A percentile compares a stretch with the other conserved stretches of the same genome.
Conservation (phyloP, 208 protist genomes). For the Trypanosoma congolense region DNA sequence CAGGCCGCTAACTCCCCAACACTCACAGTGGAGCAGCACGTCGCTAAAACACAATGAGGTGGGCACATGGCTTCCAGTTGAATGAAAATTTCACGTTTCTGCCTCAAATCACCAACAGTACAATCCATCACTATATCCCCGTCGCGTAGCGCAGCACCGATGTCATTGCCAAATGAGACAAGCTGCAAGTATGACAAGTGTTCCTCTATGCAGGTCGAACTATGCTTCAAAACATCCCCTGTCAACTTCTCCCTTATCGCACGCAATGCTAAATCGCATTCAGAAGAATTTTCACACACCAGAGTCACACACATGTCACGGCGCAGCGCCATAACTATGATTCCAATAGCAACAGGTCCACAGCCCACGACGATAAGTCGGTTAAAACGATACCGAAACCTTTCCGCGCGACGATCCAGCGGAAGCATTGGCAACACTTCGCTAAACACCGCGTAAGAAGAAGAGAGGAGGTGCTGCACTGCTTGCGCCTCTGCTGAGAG, state of each 20-base stretch:
- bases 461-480: constrained; percentile 71
- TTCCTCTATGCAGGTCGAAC: neutral
- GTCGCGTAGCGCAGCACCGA: constrained; percentile 31
- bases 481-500: constrained; percentile 37
- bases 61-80: constrained; percentile 61
- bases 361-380: constrained; percentile 73
- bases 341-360: constrained; percentile 70
- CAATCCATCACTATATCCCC: constrained; percentile 77
- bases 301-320: constrained; percentile 52
- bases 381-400: constrained; percentile 14
- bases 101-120: constrained; percentile 42
- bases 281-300: constrained; percentile 53
- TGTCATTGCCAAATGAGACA: constrained; percentile 23
- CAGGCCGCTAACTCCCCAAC: constrained; percentile 63
- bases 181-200: constrained; percentile 27
- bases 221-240: constrained; percentile 25
- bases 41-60: constrained; percentile 64
- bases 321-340: constrained; percentile 65
- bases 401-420: neutral
- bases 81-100: constrained; percentile 73
- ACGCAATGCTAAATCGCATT: constrained; percentile 18
- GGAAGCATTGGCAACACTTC: constrained; percentile 9
- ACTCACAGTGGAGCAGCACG: constrained; percentile 51
- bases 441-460: constrained; percentile 28
- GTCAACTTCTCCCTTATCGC: constrained; percentile 29